Evolutionary conservation across 2,329 filamentous ascomycete genomes (phyloP).

Genomic region (Venturia nashicola): DNA sequence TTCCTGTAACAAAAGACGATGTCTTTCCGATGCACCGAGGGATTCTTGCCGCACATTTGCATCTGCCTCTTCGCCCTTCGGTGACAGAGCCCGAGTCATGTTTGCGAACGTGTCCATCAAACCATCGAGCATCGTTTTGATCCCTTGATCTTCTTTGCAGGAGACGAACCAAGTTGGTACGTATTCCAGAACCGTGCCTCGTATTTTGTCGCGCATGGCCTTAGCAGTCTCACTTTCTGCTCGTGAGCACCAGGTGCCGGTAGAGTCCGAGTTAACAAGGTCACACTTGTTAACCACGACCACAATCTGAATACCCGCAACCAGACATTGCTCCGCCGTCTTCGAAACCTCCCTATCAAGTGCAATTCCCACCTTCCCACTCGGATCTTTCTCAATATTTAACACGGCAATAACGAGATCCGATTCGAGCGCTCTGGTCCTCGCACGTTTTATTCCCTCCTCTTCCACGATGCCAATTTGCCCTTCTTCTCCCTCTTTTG

Average conservation of each 20-base stretch:
- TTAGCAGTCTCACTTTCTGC: background rate
- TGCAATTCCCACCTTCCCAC: conserved; percentile 20
- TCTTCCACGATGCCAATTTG: conserved; percentile 63
- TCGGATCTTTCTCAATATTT: conserved; percentile 49
- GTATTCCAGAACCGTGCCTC: conserved; percentile 27
- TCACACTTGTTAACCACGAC: conserved; percentile 52
- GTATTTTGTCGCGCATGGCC: conserved; percentile 9
- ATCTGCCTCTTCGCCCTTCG: conserved; percentile 20
- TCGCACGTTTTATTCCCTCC: conserved; percentile 83
- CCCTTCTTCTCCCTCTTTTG: conserved; percentile 13
- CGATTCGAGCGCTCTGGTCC: conserved; percentile 66
- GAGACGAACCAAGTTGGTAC: conserved; percentile 48
- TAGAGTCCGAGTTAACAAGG: conserved; percentile 26
- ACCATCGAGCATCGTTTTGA: conserved; percentile 55
- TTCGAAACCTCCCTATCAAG: conserved; percentile 45
- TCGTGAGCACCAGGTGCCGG: background rate
- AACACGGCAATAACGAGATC: conserved; percentile 76
- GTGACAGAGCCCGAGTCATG: conserved; percentile 48
- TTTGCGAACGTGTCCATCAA: conserved; percentile 55
- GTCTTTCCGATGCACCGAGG: conserved; percentile 80
- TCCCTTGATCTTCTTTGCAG: conserved; percentile 50
- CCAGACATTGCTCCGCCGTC: conserved; percentile 38
- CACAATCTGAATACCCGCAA: conserved; percentile 40
- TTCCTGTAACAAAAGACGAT: conserved; percentile 65
- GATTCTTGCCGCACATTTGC: conserved; percentile 63